These are phyloP conservation scores for Stagonosporopsis tanaceti DNA, from an alignment of 2,329 filamentous ascomycete species.

Conservation along the genomic window DNA sequence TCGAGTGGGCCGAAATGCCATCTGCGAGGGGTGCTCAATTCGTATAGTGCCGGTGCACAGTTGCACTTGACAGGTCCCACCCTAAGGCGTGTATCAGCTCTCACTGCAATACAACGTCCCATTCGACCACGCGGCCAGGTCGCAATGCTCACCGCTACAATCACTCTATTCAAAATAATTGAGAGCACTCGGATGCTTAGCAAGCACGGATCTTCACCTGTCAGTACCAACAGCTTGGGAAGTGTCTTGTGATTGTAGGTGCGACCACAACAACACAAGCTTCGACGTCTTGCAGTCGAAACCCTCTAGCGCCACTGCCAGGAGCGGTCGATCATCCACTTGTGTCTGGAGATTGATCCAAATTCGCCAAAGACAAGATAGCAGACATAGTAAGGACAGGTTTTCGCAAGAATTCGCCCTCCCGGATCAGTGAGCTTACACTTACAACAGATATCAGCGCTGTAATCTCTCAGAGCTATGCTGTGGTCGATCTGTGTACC, in stretches of 20 bases:
- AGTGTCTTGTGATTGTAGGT: slow-evolving; percentile 7
- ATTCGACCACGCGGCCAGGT: slow-evolving; percentile 12
- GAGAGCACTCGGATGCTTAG: slow-evolving; percentile 1
- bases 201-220: slow-evolving; percentile 1
- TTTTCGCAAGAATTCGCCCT: background rate
- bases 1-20: slow-evolving; percentile 15
- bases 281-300: background rate
- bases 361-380: background rate
- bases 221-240: background rate
- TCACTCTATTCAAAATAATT: background rate
- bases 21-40: slow-evolving; percentile 20
- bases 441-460: background rate
- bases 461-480: background rate
- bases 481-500: slow-evolving; percentile 15
- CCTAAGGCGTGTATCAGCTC: slow-evolving; percentile 14
- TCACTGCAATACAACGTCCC: slow-evolving; percentile 18
- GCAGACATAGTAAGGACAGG: background rate
- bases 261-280: slow-evolving; percentile 1
- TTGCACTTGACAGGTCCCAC: slow-evolving; percentile 13
- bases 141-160: slow-evolving; percentile 19
- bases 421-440: background rate
- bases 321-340: background rate
- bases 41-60: slow-evolving; percentile 7
- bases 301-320: background rate
- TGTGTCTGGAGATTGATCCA: background rate